phyloP scores from a whole-genome alignment of 805 yeast genomes.

The Gaillardinia entomophila region DNA sequence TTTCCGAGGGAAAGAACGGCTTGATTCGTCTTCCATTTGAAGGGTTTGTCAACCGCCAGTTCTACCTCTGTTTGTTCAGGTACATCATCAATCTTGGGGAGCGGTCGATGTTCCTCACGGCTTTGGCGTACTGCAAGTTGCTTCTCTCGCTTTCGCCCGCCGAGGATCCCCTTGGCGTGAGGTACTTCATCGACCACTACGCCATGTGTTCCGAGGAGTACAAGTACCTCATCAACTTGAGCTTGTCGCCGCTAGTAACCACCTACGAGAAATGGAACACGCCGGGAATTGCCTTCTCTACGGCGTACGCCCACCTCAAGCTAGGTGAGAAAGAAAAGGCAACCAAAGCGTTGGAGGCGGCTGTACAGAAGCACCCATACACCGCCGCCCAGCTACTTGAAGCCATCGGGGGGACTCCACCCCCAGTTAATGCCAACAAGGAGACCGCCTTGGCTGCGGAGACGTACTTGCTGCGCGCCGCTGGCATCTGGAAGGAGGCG shows the following conservation, averaged over 20 bases:
- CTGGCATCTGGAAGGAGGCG: conserved; percentile 48
- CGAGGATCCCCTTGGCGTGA: conserved; percentile 79
- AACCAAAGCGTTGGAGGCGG: conserved; percentile 37
- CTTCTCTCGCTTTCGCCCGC: conserved; percentile 65
- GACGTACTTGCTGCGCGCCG: conserved; percentile 55
- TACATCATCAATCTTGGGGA: conserved; percentile 67
- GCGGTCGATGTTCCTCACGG: conserved; percentile 72
- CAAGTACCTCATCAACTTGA: conserved; percentile 54
- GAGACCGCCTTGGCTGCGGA: conserved; percentile 38
- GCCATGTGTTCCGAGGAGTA: conserved; percentile 62
- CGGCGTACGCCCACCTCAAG: conserved; percentile 55
- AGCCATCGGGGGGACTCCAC: conserved; percentile 35
- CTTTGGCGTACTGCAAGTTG: conserved; percentile 67
- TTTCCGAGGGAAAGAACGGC: conserved; percentile 45
- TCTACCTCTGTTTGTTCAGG: conserved; percentile 68
- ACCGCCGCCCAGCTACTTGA: conserved; percentile 48
- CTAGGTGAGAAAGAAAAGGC: conserved; percentile 43
- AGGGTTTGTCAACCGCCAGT: conserved; percentile 67
- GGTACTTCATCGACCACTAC: conserved; percentile 78
- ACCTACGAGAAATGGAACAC: conserved; percentile 65
- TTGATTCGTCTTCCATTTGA: conserved; percentile 71
- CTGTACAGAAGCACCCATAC: conserved; percentile 53
- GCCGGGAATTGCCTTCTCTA: conserved; percentile 64
- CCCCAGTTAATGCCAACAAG: conserved; percentile 11
- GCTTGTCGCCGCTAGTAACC: conserved; percentile 48